These are phyloP conservation scores for Xylaria sp. DNA, from an alignment of 2,329 filamentous ascomycete species.

Conservation along the genomic window DNA sequence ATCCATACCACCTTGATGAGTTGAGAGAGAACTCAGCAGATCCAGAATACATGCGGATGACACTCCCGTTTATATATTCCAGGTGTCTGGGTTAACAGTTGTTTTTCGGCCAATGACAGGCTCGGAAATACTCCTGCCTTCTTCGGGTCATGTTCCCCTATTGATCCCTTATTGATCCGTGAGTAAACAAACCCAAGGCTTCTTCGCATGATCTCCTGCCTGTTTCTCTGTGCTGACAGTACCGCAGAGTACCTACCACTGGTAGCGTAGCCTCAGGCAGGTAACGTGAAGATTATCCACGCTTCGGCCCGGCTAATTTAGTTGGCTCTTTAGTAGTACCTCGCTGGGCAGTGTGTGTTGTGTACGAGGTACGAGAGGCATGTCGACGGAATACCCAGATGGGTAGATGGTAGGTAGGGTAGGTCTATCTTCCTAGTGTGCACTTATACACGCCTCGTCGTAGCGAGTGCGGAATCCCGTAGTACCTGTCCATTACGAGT, in stretches of 20 bases:
- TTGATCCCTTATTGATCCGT: background rate
- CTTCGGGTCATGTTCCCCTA: background rate
- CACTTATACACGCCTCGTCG: too few species aligned
- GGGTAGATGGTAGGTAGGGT: background rate
- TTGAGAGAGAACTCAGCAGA: background rate
- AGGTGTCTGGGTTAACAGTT: background rate
- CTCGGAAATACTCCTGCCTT: background rate
- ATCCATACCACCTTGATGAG: background rate
- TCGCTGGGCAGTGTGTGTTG: background rate
- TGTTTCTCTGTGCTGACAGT: background rate
- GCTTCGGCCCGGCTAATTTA: slow-evolving; percentile 14
- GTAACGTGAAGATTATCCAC: background rate
- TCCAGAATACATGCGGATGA: background rate
- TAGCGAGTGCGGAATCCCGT: too few species aligned
- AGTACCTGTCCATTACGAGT: background rate
- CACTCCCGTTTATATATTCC: background rate
- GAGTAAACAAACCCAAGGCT: background rate
- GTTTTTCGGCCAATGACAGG: background rate
- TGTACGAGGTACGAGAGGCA: background rate
- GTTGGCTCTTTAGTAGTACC: background rate
- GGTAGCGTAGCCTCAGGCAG: background rate
- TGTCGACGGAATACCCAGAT: background rate
- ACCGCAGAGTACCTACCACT: background rate
- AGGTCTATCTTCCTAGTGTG: too few species aligned
- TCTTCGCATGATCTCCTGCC: background rate